Base-by-base conservation (phyloP, 495 filamentous ascomycete genomes). In the Extremus antarcticus region DNA sequence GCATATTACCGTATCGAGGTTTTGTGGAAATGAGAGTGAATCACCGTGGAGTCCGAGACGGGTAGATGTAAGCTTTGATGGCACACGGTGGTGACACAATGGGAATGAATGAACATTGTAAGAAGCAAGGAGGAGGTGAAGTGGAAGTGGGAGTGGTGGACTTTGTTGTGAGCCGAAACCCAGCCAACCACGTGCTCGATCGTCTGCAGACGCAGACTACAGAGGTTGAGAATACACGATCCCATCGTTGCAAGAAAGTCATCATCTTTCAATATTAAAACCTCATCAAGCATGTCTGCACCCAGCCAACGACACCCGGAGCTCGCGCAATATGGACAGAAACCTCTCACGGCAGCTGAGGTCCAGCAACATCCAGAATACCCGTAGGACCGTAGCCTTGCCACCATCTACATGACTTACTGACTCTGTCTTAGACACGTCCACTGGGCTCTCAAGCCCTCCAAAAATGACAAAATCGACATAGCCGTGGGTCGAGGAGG, bases 401-500 rank as follows among this genome's bases (percentile, higher is more conserved):
- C 29, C 29, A 35, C 29, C 4, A 7, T 13, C 13, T 13, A 35
- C 29, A 7, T 13, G 4, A 35, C 29, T 35, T 13, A 35, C 29
- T 35, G 29, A 35, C 29, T 35, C 29, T 35, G 29, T 35, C 29
- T 35, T 13, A 35, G 29, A 35, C 65, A 73, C 55, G 63, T 76
- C n/a, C 70, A 81, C 63, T 89, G 83, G 81, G 69, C 78, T 22
- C 78, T 91, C 3, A 72, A 76, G 51, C 79, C 85, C 0, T 71
- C 78, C 24, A 67, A 70, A 29, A 72, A 76, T 25, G 86, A 81
- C 16, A 73, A 73, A 49, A 58, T 76, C n/a, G 64, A 76, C 1
- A 84, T 88, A 35, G 86, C 82, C 2, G 66, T 71, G 11, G 76
- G 73, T 25, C 71, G 86, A 59, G 85, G 84, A 20, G 84, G 85